These are phyloP conservation scores for Akanthomyces lecanii DNA, from an alignment of 2,329 filamentous ascomycete genomes.

Conservation along the genomic window DNA sequence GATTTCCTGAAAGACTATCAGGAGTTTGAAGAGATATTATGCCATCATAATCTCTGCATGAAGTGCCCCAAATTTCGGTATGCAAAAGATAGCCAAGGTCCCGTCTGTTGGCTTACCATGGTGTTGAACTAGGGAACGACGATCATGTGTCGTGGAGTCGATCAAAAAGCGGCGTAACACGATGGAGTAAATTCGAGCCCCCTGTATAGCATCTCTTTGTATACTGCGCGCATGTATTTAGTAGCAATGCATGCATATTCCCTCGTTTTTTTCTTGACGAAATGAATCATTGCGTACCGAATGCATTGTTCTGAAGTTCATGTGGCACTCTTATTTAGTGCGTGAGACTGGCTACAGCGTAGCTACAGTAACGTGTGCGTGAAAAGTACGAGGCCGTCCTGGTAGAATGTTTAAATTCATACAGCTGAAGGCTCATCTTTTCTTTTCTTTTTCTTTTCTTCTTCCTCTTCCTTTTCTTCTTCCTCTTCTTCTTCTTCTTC, in stretches of 20 bases:
- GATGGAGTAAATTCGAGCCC: not conserved
- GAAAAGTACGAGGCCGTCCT: too few relatives aligned
- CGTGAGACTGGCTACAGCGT: too few relatives aligned
- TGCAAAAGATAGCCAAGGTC: not conserved
- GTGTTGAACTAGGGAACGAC: not conserved
- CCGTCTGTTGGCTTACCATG: not conserved
- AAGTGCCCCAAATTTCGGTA: conserved; percentile 9
- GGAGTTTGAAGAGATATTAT: not conserved
- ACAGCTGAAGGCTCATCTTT: too few relatives aligned
- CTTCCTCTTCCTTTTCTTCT: too few relatives aligned
- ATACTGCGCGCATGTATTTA: not conserved
- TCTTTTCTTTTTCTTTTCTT: too few relatives aligned
- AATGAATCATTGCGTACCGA: too few relatives aligned
- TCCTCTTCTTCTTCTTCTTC: not conserved
- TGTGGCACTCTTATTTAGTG: too few relatives aligned
- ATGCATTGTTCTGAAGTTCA: too few relatives aligned
- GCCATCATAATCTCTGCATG: conserved; percentile 5
- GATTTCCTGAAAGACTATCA: not conserved
- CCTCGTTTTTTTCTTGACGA: too few relatives aligned
- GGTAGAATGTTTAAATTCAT: too few relatives aligned
- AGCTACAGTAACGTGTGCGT: too few relatives aligned
- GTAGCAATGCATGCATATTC: too few relatives aligned
- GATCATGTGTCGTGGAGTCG: not conserved
- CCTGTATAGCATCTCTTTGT: not conserved
- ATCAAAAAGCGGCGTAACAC: not conserved